Evolutionary conservation across 441 rosid species (phyloP), one percentile per base, ranked within the genome.

Genomic region (Corymbia citriodora): DNA sequence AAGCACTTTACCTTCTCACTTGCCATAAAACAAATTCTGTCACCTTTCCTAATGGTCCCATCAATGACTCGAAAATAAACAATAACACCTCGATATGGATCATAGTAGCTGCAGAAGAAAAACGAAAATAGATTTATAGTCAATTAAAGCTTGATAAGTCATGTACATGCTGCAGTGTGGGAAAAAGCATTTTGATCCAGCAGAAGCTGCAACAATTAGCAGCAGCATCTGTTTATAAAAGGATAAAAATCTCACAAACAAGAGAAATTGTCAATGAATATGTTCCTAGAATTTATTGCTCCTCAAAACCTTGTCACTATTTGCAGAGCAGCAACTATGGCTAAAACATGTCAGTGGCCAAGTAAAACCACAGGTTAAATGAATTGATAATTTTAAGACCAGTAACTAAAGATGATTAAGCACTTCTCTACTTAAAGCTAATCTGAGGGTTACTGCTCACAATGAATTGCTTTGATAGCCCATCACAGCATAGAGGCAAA

Each of bases 1-100:
- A 45, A 79, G 86, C 65, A 91, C 70, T 83, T 90, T 89, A 98
- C 99, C 99, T 97, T 98, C 92, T 88, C 89, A 93, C 99, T 98
- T 82, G 99, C 99, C 99, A 98, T 97, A 92, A 98, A 98, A 93
- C 91, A 92, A 91, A 98, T 95, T 92, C 95, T 94, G 94, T 98
- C 99, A 33, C 99, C 99, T 94, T 97, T 98, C 96, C 95, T 97
- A 90, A 98, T 92, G 61, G 93, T 96, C 90, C 99, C 99, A 95
- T 97, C 99, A 89, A 96, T 93, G 72, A 97, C 97, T 93, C 99
- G 98, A 90, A 97, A 97, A 94, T 98, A 98, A 83, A 96, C 99
- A 90, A 98, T 94, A 90, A 98, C 99, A 92, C 99, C 99, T 45
- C 99, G 98, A 91, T 98, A 98, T 81, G 99, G 96, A 96, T 98